Percentiles rank a stretch among this genome's conserved stretches.
Conservation (phyloP, 345 rosid species). For the Brassica juncea region DNA sequence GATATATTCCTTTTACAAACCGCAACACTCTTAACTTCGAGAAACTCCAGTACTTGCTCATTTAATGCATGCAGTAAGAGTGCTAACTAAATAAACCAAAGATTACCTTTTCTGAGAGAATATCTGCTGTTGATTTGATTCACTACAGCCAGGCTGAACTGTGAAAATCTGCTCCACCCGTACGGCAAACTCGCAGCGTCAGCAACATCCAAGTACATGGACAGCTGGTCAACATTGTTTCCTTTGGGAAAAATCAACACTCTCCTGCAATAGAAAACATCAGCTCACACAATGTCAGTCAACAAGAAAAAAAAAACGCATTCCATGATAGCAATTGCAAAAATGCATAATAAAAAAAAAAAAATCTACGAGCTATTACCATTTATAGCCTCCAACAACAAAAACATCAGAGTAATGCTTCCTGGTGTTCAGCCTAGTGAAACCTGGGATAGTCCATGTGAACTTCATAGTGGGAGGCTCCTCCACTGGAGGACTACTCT, state of each 20-base stretch:
- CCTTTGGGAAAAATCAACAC: constrained; percentile 88
- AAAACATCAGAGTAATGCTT: constrained; percentile 84
- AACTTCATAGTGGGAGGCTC: constrained; percentile 80
- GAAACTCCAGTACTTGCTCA: not conserved
- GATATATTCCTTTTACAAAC: constrained; percentile 5
- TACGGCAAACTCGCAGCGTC: constrained; percentile 73
- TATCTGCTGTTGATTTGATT: constrained; percentile 70
- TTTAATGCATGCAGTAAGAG: constrained; percentile 7
- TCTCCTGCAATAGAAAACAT: constrained; percentile 54
- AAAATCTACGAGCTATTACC: constrained; percentile 45
- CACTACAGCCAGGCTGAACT: constrained; percentile 77
- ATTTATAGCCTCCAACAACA: constrained; percentile 76
- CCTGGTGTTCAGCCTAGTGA: constrained; percentile 72
- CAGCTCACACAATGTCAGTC: constrained; percentile 17
- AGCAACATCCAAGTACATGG: constrained; percentile 96
- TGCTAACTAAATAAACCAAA: not conserved
- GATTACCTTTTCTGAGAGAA: constrained; percentile 78
- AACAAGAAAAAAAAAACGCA: constrained; percentile 2
- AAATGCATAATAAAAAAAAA: not conserved
- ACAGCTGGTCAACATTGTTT: constrained; percentile 92
- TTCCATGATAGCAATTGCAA: not conserved
- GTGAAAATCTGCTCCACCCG: constrained; percentile 97
- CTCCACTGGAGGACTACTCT: constrained; percentile 71
- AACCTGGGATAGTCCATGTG: constrained; percentile 75
- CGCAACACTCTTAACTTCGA: not conserved